These are phyloP conservation scores for Geranium brycei DNA, from an alignment of 345 rosid species.

Conservation along the genomic window DNA sequence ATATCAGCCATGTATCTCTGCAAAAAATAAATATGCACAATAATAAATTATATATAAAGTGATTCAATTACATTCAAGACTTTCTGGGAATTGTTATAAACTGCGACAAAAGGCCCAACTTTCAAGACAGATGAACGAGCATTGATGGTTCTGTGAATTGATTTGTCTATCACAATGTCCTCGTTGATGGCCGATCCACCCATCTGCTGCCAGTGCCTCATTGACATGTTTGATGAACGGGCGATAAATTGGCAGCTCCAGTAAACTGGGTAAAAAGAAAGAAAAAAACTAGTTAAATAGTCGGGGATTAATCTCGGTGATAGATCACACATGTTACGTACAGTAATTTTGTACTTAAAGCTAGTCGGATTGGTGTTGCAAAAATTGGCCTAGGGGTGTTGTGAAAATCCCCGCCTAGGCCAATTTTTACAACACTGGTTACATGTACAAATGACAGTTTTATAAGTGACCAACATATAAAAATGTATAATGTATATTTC, in stretches of 20 bases:
- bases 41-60: background rate
- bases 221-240: slow-evolving; percentile 68
- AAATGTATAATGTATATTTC: background rate
- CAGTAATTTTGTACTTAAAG: too few relatives aligned
- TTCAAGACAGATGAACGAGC: slow-evolving; percentile 78
- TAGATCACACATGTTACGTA: too few relatives aligned
- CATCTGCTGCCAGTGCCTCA: slow-evolving; percentile 89
- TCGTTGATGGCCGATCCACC: slow-evolving; percentile 79
- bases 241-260: slow-evolving; percentile 96
- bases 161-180: slow-evolving; percentile 67
- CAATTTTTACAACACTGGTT: too few relatives aligned
- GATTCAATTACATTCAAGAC: background rate
- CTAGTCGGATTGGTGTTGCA: too few relatives aligned
- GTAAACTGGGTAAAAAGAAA: slow-evolving; percentile 34
- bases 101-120: slow-evolving; percentile 30
- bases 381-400: too few relatives aligned
- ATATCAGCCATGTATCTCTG: slow-evolving; percentile 95
- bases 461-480: background rate
- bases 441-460: too few relatives aligned
- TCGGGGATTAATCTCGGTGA: too few relatives aligned
- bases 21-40: slow-evolving; percentile 9
- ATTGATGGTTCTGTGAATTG: slow-evolving; percentile 65
- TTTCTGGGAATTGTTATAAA: background rate
- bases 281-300: background rate
- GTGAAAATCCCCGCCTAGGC: too few relatives aligned